Conservation (phyloP, 2,329 filamentous ascomycete species). For the Ceratocystis papillata region DNA sequence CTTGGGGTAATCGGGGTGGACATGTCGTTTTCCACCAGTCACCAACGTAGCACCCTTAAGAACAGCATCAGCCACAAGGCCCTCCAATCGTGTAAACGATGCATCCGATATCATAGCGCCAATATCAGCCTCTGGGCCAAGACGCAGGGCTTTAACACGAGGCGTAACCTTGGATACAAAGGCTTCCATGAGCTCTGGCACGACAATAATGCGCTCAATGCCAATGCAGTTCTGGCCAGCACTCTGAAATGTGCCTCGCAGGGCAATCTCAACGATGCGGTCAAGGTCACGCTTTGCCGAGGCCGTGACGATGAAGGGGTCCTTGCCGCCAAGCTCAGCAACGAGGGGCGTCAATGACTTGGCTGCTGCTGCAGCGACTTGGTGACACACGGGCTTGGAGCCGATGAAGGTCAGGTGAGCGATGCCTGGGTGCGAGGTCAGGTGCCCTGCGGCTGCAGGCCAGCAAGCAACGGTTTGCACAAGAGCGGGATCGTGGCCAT, state of each 20-base stretch:
- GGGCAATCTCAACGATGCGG: conserved; percentile 68
- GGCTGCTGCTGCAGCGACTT: conserved; percentile 77
- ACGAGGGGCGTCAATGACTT: conserved; percentile 77
- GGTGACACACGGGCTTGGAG: conserved; percentile 72
- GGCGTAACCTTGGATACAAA: conserved; percentile 61
- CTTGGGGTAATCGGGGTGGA: conserved; percentile 59
- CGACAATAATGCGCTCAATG: conserved; percentile 81
- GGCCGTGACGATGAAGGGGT: conserved; percentile 81
- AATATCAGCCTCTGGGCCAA: conserved; percentile 70
- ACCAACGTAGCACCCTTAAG: conserved; percentile 67
- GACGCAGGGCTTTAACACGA: conserved; percentile 60
- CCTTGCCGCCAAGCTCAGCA: conserved; percentile 89
- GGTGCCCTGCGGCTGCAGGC: conserved; percentile 65
- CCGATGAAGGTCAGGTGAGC: conserved; percentile 94
- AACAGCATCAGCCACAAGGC: conserved; percentile 67
- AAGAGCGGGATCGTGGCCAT: conserved; percentile 70
- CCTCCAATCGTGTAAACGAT: conserved; percentile 65
- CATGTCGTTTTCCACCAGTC: conserved; percentile 61
- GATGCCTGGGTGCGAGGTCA: conserved; percentile 77
- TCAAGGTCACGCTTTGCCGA: conserved; percentile 56
- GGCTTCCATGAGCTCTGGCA: conserved; percentile 62
- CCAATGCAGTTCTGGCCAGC: conserved; percentile 97
- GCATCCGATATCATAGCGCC: conserved; percentile 80
- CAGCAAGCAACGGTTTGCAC: conserved; percentile 82
- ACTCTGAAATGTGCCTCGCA: conserved; percentile 89